A percentile compares a stretch with the other conserved stretches of the same genome.
These are phyloP conservation scores for Lathyrus oleraceus DNA, from an alignment of 306 rosid genomes.

Conservation along the genomic window DNA sequence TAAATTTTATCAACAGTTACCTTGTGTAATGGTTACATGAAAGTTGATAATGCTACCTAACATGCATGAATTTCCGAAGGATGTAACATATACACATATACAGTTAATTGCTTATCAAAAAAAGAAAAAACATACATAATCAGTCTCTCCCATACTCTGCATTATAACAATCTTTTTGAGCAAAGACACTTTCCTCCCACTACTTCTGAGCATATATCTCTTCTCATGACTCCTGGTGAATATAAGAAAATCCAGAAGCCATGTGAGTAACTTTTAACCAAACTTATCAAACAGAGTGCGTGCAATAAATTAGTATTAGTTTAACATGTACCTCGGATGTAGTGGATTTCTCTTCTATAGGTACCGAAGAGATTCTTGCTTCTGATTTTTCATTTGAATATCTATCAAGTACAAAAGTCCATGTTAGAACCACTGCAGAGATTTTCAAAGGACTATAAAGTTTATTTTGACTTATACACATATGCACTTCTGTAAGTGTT, in stretches of 20 bases:
- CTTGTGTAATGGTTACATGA: conserved; percentile 18
- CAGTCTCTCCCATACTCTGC: too few relatives aligned
- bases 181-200: conserved; percentile 29
- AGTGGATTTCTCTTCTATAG: conserved; percentile 49
- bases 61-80: conserved; percentile 37
- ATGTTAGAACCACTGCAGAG: conserved; percentile 39
- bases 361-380: conserved; percentile 61
- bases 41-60: conserved; percentile 11
- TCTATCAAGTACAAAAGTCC: conserved; percentile 45
- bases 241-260: conserved; percentile 18
- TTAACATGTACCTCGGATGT: conserved; percentile 52
- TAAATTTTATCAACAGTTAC: conserved; percentile 30
- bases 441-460: not conserved
- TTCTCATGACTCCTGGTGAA: conserved; percentile 48
- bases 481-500: not conserved
- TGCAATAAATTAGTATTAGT: not conserved
- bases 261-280: not conserved
- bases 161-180: conserved; percentile 19
- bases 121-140: too few relatives aligned
- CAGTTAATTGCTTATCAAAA: too few relatives aligned
- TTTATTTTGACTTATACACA: not conserved
- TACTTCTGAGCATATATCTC: conserved; percentile 31
- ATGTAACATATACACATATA: conserved; percentile 37
- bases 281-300: conserved; percentile 8
- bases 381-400: conserved; percentile 92